phyloP scores from a whole-genome alignment of 2,329 filamentous ascomycete genomes.

The Alternaria solani region DNA sequence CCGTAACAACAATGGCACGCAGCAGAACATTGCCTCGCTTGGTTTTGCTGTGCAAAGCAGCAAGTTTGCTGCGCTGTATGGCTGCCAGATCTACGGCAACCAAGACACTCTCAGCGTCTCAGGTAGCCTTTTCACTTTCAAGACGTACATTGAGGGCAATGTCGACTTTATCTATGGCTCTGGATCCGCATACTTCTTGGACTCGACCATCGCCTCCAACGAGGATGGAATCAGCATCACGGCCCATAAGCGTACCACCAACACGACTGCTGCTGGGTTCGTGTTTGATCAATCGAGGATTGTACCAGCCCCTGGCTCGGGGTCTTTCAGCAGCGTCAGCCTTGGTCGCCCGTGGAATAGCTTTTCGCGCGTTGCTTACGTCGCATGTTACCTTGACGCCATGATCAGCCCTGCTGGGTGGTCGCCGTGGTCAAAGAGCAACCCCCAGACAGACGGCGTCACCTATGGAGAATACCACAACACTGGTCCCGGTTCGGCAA shows the following conservation, averaged over 20 bases:
- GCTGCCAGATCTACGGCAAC: constrained; percentile 51
- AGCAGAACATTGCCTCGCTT: constrained; percentile 50
- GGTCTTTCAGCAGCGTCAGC: constrained; percentile 42
- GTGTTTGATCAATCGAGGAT: constrained; percentile 51
- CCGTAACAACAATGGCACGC: constrained; percentile 50
- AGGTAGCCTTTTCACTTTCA: constrained; percentile 52
- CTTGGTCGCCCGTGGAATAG: constrained; percentile 36
- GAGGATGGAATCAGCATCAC: constrained; percentile 49
- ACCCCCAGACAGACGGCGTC: constrained; percentile 29
- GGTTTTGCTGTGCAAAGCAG: constrained; percentile 54
- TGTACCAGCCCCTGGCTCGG: constrained; percentile 35
- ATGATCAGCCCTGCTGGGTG: constrained; percentile 32
- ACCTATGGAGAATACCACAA: constrained; percentile 48
- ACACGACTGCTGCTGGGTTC: constrained; percentile 49
- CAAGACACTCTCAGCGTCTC: constrained; percentile 52
- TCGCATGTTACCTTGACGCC: constrained; percentile 28
- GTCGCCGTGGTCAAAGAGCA: constrained; percentile 31
- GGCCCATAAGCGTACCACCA: constrained; percentile 52
- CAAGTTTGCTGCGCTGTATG: constrained; percentile 52
- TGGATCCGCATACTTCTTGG: constrained; percentile 57
- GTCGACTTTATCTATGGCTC: constrained; percentile 57
- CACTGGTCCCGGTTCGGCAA: constrained; percentile 46
- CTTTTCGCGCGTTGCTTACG: constrained; percentile 28
- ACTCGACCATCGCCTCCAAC: constrained; percentile 49
- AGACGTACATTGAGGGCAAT: constrained; percentile 52